Evolutionary conservation across 768 basidiomycete species (phyloP), one percentile per base, ranked within the genome.

Genomic region (Chalciporus piperatus): DNA sequence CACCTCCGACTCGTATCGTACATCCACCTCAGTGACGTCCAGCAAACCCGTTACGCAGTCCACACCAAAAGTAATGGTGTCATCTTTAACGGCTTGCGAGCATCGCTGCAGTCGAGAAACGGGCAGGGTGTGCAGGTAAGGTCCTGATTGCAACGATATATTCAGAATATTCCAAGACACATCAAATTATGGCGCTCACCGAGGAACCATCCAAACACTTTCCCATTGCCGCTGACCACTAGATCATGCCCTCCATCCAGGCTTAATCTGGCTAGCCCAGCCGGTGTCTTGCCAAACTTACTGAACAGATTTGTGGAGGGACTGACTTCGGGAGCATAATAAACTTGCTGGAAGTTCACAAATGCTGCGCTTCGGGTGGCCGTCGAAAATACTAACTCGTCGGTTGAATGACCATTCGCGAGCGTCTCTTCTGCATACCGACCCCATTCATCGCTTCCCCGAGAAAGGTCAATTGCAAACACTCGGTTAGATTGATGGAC

Each of bases 211-310:
- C 87, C 85, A 30, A 89, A 49, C 28, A 72, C 81, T 48, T 74
- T 79, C 16, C 87, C 87, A 61, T 88, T 83, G 11, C 76, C 61
- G 30, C 79, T 84, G 71, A 79, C 83, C 2, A 80, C 74, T 33
- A 89, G 63, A 61, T 84, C 84, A 58, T 89, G 87, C 1, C 86
- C 87, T 16, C 87, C 87, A 63, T 89, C 85, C 56, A 86, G 59
- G 59, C 87, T 88, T 51, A 89, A 51, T 30, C 87, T 76, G 4
- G 76, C 76, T 50, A 88, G 62, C 3, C 81, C 81, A 25, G 73
- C 72, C 2, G 85, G 83, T 3, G 85, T 79, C 59, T 85, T 84
- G 1, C 75, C 82, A 10, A 87, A 87, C 59, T 81, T 85, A 42
- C 84, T 84, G 85, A 85, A 89, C 13, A 89, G 69, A 1, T 73